phyloP scores from a whole-genome alignment of 2,329 filamentous ascomycete species.

The Xylariaceae sp. region DNA sequence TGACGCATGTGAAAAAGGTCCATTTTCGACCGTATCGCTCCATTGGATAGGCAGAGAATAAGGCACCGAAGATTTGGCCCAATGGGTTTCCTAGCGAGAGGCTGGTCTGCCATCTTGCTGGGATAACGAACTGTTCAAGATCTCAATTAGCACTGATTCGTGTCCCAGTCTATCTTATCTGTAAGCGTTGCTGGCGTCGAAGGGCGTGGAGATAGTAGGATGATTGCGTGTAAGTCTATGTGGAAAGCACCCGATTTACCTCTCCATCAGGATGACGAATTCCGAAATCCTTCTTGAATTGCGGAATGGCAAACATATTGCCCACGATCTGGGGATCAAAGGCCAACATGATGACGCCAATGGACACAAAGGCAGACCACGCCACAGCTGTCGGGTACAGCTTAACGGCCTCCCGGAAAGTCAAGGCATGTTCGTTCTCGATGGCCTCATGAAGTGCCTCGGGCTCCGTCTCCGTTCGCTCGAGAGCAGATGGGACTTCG shows the following conservation, averaged over 20 bases:
- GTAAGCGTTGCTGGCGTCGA: not conserved
- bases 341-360: conserved; percentile 56
- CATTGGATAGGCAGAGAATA: conserved; percentile 45
- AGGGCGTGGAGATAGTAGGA: not conserved
- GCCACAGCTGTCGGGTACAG: conserved; percentile 43
- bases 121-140: conserved; percentile 23
- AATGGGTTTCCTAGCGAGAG: conserved; percentile 51
- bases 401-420: conserved; percentile 37
- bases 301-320: conserved; percentile 47
- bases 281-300: conserved; percentile 34
- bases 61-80: conserved; percentile 52
- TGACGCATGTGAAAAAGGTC: conserved; percentile 42
- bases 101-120: conserved; percentile 43
- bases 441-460: conserved; percentile 35
- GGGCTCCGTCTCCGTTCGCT: conserved; percentile 15
- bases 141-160: not conserved
- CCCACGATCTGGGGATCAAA: conserved; percentile 62
- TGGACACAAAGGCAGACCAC: conserved; percentile 56
- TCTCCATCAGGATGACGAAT: conserved; percentile 27
- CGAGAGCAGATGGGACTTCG: conserved; percentile 13
- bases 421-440: conserved; percentile 37
- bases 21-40: conserved; percentile 41
- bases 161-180: not conserved
- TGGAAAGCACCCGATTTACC: conserved; percentile 22
- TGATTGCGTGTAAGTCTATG: not conserved